Base-by-base conservation (phyloP, 208 protist species). In the Crithidia acanthocephali region DNA sequence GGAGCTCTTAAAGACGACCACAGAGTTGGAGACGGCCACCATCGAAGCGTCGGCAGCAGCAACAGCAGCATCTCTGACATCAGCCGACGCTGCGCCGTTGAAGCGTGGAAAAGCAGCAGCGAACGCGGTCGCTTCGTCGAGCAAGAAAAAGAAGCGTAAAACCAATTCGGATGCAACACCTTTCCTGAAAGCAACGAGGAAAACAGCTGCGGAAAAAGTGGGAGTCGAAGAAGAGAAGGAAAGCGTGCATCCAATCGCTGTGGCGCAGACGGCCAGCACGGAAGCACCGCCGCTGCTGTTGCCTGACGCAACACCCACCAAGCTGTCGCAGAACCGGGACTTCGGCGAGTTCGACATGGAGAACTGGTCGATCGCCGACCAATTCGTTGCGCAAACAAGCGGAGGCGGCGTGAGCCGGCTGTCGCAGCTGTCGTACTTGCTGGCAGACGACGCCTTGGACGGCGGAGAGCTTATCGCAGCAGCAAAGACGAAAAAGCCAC, bases 391-490 rank as follows among this genome's bases (percentile, higher is more conserved):
- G 0, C 27, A 27, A 13, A 9, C 6, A 15, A 44, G 45, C 45
- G 27, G 30, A 7, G 35, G 6, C 2, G 53, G 25, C 18, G 35
- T 56, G 18, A 56, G 60, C 32, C 40, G 4, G 20, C 48, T 68
- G 16, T 68, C 64, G 9, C 52, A 70, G 64, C 53, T 61, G 27
- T 59, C 64, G 20, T 59, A 59, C 37, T 27, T 68, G 35, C 33
- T 68, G 23, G 32, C 47, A 10, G 56, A 28, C 2, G 18, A 65
- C 50, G 6, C 16, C 18, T 6, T 48, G 13, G 16, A 48, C 4
- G 44, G 44, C 6, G 44, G 16, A n/a, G 16, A 48, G 18, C 18
- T n/a, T 13, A 42, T 15, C 9, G 37, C 37, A 13, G 13, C 13
- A 13, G 9, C 13, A 13, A 30, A 55, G 45, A 8, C 10, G 25